Conservation (phyloP, 192 early-diverging fungal genomes). For the Podila horticola region DNA sequence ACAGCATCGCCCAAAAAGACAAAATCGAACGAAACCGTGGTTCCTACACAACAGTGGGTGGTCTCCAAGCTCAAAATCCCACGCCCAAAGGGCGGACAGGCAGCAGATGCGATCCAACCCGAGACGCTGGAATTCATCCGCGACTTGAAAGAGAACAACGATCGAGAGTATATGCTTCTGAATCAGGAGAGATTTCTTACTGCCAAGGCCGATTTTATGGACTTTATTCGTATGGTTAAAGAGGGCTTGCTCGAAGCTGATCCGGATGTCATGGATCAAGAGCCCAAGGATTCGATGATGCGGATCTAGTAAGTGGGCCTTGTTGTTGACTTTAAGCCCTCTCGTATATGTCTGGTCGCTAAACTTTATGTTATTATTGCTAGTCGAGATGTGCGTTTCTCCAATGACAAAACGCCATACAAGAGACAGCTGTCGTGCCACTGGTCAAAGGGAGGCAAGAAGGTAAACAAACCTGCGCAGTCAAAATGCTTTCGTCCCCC, state of each 20-base stretch:
- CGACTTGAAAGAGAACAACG: conserved; percentile 58
- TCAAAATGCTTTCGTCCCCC: not conserved
- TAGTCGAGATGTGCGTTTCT: conserved; percentile 71
- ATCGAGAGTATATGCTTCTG: conserved; percentile 59
- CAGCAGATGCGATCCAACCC: conserved; percentile 60
- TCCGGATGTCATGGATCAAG: conserved; percentile 52
- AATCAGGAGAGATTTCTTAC: conserved; percentile 46
- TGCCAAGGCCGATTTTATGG: conserved; percentile 56
- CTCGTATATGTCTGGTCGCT: no score
- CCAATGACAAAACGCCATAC: conserved; percentile 64
- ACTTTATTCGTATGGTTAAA: conserved; percentile 57
- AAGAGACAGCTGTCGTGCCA: conserved; percentile 57
- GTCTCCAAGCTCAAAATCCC: conserved; percentile 33
- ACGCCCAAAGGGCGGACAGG: conserved; percentile 47
- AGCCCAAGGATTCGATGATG: conserved; percentile 58
- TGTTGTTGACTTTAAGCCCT: not conserved
- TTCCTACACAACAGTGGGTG: conserved; percentile 6
- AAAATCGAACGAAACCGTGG: not conserved
- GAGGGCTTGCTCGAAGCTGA: conserved; percentile 54
- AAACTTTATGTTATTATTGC: not conserved
- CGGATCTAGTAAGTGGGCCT: conserved; percentile 50
- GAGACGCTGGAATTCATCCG: conserved; percentile 60
- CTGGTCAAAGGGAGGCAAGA: conserved; percentile 59
- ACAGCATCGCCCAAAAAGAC: not conserved
- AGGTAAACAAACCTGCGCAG: conserved; percentile 17